Conservation (phyloP, 306 rosid genomes). For the Aeschynomene evenia region DNA sequence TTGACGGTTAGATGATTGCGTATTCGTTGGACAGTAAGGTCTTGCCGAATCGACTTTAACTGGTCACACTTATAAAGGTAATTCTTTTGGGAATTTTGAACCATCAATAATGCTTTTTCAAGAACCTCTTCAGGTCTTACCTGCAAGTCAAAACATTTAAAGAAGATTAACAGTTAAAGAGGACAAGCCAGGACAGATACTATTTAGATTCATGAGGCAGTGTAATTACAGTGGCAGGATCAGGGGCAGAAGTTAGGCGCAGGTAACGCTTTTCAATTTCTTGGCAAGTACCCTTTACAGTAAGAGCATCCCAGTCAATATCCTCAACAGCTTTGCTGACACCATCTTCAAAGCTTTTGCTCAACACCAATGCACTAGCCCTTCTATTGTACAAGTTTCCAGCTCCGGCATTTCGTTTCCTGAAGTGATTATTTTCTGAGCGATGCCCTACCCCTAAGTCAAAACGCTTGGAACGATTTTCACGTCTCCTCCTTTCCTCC, state of each 20-base stretch:
- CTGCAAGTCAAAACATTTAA: conserved; percentile 45
- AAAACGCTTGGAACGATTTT: conserved; percentile 88
- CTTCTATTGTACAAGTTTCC: conserved; percentile 75
- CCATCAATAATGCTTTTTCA: conserved; percentile 83
- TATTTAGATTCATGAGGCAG: conserved; percentile 15
- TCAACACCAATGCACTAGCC: conserved; percentile 74
- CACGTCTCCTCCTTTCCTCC: conserved; percentile 92
- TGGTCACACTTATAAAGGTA: conserved; percentile 95
- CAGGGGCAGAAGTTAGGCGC: conserved; percentile 98
- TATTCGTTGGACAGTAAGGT: conserved; percentile 93
- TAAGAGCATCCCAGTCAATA: conserved; percentile 99
- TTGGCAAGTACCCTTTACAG: conserved; percentile 96
- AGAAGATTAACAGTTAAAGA: not conserved
- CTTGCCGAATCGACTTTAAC: conserved; percentile 97
- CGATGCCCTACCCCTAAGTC: conserved; percentile 77
- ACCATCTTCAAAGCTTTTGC: conserved; percentile 75
- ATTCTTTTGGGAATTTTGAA: conserved; percentile 83
- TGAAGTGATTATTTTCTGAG: conserved; percentile 51
- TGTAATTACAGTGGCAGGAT: conserved; percentile 76
- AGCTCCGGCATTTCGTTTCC: conserved; percentile 59
- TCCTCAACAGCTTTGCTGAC: conserved; percentile 92
- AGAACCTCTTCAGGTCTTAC: conserved; percentile 99
- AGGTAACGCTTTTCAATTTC: conserved; percentile 95
- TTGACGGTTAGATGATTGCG: conserved; percentile 84
- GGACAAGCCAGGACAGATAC: conserved; percentile 4